Conservation (phyloP, 805 yeast genomes). For the Candida broadrunensis region DNA sequence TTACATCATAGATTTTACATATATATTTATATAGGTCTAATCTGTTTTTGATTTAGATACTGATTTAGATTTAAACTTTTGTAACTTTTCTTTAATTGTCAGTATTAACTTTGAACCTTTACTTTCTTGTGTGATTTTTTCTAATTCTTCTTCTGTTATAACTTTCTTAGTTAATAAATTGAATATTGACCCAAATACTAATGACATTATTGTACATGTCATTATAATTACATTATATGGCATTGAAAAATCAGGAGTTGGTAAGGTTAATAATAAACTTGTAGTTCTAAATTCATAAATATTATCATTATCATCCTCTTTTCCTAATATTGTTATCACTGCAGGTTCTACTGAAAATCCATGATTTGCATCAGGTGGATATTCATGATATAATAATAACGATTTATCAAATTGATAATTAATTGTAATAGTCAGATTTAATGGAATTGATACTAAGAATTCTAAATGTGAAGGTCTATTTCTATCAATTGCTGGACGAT, state of each 20-base stretch:
- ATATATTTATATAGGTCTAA: no score
- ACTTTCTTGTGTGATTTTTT: constrained; percentile 13
- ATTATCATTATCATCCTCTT: constrained; percentile 11
- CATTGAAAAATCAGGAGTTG: constrained; percentile 98
- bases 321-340: constrained; percentile 55
- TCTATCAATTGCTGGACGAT: constrained; percentile 78
- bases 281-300: constrained; percentile 69
- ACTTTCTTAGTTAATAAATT: constrained; percentile 73
- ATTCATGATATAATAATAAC: constrained; percentile 77
- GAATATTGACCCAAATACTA: constrained; percentile 84
- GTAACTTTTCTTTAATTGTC: constrained; percentile 6
- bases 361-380: constrained; percentile 99
- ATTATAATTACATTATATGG: constrained; percentile 95
- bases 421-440: constrained; percentile 55
- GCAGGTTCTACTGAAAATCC: constrained; percentile 96
- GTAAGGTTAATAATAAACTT: constrained; percentile 79
- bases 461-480: constrained; percentile 82
- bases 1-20: no score
- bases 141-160: constrained; percentile 66
- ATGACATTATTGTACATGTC: constrained; percentile 89
- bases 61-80: constrained; percentile 1
- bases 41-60: not conserved
- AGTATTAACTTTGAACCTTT: constrained; percentile 11
- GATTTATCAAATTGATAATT: constrained; percentile 86
- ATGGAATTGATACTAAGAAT: constrained; percentile 61